phyloP scores from a whole-genome alignment of 225 moss, liverwort and hornwort species.

The Physcomitrellopsis africana region DNA sequence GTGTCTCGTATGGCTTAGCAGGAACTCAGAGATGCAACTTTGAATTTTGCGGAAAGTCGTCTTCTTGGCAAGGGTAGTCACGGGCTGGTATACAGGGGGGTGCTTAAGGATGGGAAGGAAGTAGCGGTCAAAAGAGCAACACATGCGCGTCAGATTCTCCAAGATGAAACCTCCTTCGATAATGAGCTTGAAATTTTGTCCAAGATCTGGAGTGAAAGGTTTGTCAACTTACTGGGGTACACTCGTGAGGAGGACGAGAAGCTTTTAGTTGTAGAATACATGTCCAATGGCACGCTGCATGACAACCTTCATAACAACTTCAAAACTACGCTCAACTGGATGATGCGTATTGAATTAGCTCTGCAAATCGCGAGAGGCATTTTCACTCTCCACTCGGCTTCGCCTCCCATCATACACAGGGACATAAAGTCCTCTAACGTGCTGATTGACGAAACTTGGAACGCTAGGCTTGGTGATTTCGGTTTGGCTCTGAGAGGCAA shows the following conservation, averaged over 20 bases:
- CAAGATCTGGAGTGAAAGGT: slow-evolving; percentile 56
- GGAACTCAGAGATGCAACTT: slow-evolving; percentile 76
- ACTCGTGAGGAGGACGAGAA: slow-evolving; percentile 68
- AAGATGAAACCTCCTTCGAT: slow-evolving; percentile 68
- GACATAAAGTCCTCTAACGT: slow-evolving; percentile 75
- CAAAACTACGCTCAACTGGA: slow-evolving; percentile 49
- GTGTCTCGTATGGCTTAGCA: slow-evolving; percentile 1
- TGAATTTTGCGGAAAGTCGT: slow-evolving; percentile 58
- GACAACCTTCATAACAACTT: slow-evolving; percentile 59
- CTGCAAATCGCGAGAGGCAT: slow-evolving; percentile 62
- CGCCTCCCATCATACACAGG: slow-evolving; percentile 68
- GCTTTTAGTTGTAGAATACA: slow-evolving; percentile 71
- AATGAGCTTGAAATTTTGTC: slow-evolving; percentile 73
- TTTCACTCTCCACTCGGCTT: slow-evolving; percentile 55
- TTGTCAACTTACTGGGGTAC: slow-evolving; percentile 64
- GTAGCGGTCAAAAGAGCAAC: slow-evolving; percentile 70
- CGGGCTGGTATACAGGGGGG: slow-evolving; percentile 76
- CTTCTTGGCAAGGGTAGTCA: slow-evolving; percentile 86
- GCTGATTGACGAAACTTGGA: slow-evolving; percentile 63
- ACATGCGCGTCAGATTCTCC: slow-evolving; percentile 47
- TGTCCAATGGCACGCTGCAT: slow-evolving; percentile 72
- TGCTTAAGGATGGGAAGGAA: slow-evolving; percentile 68
- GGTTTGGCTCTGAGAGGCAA: slow-evolving; percentile 64
- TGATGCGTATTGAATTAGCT: slow-evolving; percentile 61
- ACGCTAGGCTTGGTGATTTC: slow-evolving; percentile 74